These are phyloP conservation scores for Leccinum pellstonianum DNA, from an alignment of 768 basidiomycete genomes.

Conservation along the genomic window DNA sequence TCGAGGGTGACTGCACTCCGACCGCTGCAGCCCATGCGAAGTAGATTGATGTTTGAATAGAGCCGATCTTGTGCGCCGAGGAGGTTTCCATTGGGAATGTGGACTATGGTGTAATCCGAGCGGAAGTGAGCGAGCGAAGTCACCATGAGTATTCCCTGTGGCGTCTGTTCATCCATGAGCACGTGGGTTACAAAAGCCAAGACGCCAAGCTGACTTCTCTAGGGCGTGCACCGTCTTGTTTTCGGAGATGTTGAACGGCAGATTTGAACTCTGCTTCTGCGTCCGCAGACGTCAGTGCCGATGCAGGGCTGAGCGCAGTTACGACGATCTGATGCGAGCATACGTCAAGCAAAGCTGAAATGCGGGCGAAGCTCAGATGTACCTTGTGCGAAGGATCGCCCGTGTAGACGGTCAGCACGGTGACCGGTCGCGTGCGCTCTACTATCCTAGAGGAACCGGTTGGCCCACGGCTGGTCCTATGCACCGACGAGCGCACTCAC, in stretches of 20 bases:
- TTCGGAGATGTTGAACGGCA: constrained; percentile 57
- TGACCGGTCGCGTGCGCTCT: constrained; percentile 57
- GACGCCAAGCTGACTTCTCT: constrained; percentile 45
- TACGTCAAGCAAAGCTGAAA: constrained; percentile 15
- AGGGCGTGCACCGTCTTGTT: constrained; percentile 68
- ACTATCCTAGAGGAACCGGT: constrained; percentile 52
- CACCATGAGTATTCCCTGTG: constrained; percentile 69
- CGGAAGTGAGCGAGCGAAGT: constrained; percentile 87
- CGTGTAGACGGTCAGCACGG: constrained; percentile 72
- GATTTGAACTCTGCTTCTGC: constrained; percentile 58
- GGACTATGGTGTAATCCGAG: constrained; percentile 83
- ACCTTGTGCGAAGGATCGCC: constrained; percentile 70
- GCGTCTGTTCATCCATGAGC: constrained; percentile 42
- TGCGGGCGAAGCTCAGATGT: constrained; percentile 10
- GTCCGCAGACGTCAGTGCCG: constrained; percentile 41
- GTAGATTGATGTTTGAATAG: constrained; percentile 78
- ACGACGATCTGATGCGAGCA: constrained; percentile 50
- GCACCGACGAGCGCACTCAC: constrained; percentile 37
- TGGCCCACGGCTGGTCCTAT: background rate
- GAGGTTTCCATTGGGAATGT: constrained; percentile 68
- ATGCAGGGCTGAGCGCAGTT: constrained; percentile 50
- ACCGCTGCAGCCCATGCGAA: constrained; percentile 84
- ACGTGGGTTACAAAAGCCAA: background rate
- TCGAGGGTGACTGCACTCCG: constrained; percentile 75
- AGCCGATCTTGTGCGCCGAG: constrained; percentile 61